Evolutionary conservation across 805 yeast genomes (phyloP), one percentile per base, ranked within the genome.

Genomic region (Metschnikowia lochheadii): DNA sequence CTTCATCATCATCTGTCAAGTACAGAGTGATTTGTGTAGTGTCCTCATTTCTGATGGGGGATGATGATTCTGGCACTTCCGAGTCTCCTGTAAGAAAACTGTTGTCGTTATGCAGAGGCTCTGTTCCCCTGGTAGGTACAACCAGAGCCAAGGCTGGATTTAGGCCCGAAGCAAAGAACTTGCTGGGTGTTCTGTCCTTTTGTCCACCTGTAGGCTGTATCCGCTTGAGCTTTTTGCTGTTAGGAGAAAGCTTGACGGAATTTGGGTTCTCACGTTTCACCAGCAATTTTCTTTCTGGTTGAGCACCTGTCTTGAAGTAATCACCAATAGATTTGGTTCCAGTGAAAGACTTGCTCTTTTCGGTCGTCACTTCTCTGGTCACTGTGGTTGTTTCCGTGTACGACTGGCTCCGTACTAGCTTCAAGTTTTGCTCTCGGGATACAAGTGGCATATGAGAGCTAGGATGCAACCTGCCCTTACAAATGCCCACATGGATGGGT

Each of bases 401-500:
- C 15, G 60, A 56, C 17, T 37, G 32, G 48, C 60, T 55, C 47
- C 56, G 55, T 39, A 52, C 32, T 20, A 46, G 40, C 15, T 54
- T 41, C 40, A 75, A 53, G 44, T 63, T 62, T 44, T 64, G 70
- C 51, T 81, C 85, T 56, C 85, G 68, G 2, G 84, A 69, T 0
- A 72, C 52, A 32, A 84, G 66, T 1, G 66, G 64, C 41, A 66
- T 61, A 54, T 80, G 81, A 1, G 81, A 73, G 48, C 78, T 73
- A 1, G 97, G 97, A 63, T 85, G 81, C 8, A 87, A 57, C 6
- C 74, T 76, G 1, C 95, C 97, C 15, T 54, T 56, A 8, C 96
- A 87, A 18, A 90, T 75, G 39, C 68, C 66, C 0, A 55, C 54
- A 57, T 87, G 91, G 8, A 80, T 56, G 1, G 73, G 76, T 32